Base-by-base conservation (phyloP, 306 rosid genomes). In the Sophora flavescens region DNA sequence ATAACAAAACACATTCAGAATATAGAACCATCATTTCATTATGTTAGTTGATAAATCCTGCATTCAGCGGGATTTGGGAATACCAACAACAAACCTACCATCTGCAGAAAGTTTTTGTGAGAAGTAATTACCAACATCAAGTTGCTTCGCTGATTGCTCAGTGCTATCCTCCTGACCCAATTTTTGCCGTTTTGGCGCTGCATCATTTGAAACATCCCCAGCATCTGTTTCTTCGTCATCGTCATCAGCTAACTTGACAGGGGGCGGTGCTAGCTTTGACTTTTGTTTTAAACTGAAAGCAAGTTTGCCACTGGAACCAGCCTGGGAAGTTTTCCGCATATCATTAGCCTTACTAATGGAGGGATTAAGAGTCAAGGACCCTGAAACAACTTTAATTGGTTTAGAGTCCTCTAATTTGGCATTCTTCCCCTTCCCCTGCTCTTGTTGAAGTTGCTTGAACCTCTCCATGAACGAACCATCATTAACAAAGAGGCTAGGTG, bases 401-500 rank as follows among this genome's bases (percentile, higher is more conserved):
- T 82, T 91, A 77, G 84, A 81, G 32, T 83, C 93, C 60, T 79
- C 90, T 26, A 72, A 12, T 48, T 81, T 62, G 68, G 71, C 63
- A 70, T 68, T 68, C 67, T 82, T 90, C 68, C 77, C 91, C 63
- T 82, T 89, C 68, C 75, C 91, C 84, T 85, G 88, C 80, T 89
- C 90, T 75, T 96, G 93, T 75, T 95, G 97, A 68, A 96, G 98
- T 64, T 91, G 96, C 84, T 85, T 92, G 87, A 96, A 96, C 87
- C 86, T 92, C 89, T 96, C 99, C 98, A 96, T 84, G 88, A 96
- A 96, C 1, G 99, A 92, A 81, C 99, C 99, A 82, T 96, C 99
- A 53, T 96, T 96, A 67, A 81, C 99, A 84, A 96, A 96, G 79
- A 96, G 96, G 87, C 84, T 84, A 88, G 97, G 87, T 51, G 92